Percentiles rank a stretch among this genome's conserved stretches.
Conservation (phyloP, 192 early-diverging fungal genomes). For the Allomyces macrogynus region DNA sequence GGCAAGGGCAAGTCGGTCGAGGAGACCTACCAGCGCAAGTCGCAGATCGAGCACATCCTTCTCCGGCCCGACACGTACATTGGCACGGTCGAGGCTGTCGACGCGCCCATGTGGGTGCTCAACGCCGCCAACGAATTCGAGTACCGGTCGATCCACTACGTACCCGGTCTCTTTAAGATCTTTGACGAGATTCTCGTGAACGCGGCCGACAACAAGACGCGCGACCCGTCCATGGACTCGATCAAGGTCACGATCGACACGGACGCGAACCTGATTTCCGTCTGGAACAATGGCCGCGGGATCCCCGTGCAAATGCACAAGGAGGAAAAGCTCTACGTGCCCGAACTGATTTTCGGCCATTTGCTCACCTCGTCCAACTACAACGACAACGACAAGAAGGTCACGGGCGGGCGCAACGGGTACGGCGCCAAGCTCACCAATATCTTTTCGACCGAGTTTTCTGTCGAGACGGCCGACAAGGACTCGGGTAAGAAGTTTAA, state of each 20-base stretch:
- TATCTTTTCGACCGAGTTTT: conserved; percentile 87
- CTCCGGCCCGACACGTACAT: conserved; percentile 92
- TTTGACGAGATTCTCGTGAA: conserved; percentile 97
- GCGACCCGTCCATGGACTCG: conserved; percentile 68
- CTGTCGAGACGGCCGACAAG: conserved; percentile 74
- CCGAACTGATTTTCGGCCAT: conserved; percentile 94
- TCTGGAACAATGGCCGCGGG: conserved; percentile 85
- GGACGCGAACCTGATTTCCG: conserved; percentile 55
- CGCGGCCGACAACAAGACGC: conserved; percentile 81
- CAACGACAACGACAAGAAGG: conserved; percentile 83
- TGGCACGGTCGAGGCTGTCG: conserved; percentile 64
- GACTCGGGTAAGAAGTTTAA: conserved; percentile 46
- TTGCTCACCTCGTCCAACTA: conserved; percentile 94
- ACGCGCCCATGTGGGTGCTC: conserved; percentile 71
- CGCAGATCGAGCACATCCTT: conserved; percentile 86
- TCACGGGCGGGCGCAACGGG: conserved; percentile 90
- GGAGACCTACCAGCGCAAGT: conserved; percentile 88
- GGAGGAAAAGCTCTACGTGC: conserved; percentile 75
- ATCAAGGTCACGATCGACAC: conserved; percentile 75
- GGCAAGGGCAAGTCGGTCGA: conserved; percentile 27
- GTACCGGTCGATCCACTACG: conserved; percentile 46
- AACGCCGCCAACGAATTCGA: conserved; percentile 35
- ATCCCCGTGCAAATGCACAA: conserved; percentile 88
- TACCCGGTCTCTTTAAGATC: conserved; percentile 91
- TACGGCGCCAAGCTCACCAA: conserved; percentile 89